phyloP scores from a whole-genome alignment of 352 stramenopile genomes.

The Globisporangium cystogenes region DNA sequence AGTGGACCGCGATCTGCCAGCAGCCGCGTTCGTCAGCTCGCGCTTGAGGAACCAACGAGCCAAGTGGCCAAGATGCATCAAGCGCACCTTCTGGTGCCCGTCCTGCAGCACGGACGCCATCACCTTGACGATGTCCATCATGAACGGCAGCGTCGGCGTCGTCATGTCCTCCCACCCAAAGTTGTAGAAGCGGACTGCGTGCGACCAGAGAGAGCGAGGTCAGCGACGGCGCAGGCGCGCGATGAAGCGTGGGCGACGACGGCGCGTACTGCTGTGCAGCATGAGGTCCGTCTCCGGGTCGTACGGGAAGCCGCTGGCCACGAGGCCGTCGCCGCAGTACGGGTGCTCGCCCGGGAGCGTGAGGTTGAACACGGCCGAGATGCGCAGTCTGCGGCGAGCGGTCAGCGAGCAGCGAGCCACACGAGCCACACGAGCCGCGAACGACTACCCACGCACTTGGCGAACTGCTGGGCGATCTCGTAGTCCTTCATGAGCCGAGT shows the following conservation, averaged over 20 bases:
- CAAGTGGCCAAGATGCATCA: too few relatives aligned
- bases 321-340: conserved; percentile 84
- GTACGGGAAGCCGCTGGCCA: conserved; percentile 80
- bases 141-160: conserved; percentile 76
- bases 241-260: too few relatives aligned
- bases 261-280: conserved; percentile 77
- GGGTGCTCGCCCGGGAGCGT: conserved; percentile 89
- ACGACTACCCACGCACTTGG: conserved; percentile 69
- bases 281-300: conserved; percentile 86
- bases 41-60: too few relatives aligned
- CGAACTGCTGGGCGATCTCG: conserved; percentile 73
- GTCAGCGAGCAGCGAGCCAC: conserved; percentile 2
- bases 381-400: conserved; percentile 35
- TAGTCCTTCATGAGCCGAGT: conserved; percentile 80
- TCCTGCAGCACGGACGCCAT: conserved; percentile 69
- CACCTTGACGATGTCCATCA: conserved; percentile 87
- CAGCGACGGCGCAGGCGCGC: neutral
- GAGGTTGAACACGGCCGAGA: conserved; percentile 89
- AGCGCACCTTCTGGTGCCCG: conserved; percentile 48
- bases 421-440: too few relatives aligned
- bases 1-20: conserved; percentile 78
- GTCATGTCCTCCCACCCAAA: conserved; percentile 93
- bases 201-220: neutral
- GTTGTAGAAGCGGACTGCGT: conserved; percentile 85
- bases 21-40: neutral